Evolutionary conservation across 106 monocot genomes (phyloP).

Genomic region (Apostasia shenzhenica): DNA sequence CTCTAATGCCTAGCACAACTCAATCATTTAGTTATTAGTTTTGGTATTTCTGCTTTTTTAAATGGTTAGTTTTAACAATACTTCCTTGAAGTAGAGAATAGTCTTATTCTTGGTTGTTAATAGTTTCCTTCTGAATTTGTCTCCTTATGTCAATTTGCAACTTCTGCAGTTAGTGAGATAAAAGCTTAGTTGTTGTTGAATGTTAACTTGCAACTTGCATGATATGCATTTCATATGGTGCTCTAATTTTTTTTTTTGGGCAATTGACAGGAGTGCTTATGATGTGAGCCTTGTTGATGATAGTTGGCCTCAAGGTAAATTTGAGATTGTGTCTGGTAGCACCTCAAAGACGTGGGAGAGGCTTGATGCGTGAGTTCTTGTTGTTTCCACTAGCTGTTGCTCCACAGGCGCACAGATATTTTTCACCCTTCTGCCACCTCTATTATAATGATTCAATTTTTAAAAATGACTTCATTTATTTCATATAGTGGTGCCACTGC

Average conservation of each 20-base stretch:
- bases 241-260: neutral
- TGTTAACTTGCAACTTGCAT: too few relatives aligned
- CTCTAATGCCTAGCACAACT: too few relatives aligned
- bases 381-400: neutral
- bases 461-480: neutral
- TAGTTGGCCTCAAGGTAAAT: constrained; percentile 70
- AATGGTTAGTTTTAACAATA: too few relatives aligned
- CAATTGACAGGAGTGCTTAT: constrained; percentile 71
- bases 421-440: neutral
- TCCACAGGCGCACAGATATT: neutral
- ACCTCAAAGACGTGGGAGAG: constrained; percentile 78
- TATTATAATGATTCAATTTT: neutral
- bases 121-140: too few relatives aligned
- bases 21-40: too few relatives aligned
- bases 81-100: too few relatives aligned
- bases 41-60: too few relatives aligned
- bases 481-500: constrained; percentile 62
- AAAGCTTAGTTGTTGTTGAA: too few relatives aligned
- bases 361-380: constrained; percentile 74
- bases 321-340: constrained; percentile 66
- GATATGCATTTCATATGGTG: too few relatives aligned
- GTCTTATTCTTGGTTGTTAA: too few relatives aligned
- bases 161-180: too few relatives aligned
- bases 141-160: too few relatives aligned
- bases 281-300: constrained; percentile 94